Evolutionary conservation across 306 rosid species (phyloP).

Genomic region (Cucurbita maxima): DNA sequence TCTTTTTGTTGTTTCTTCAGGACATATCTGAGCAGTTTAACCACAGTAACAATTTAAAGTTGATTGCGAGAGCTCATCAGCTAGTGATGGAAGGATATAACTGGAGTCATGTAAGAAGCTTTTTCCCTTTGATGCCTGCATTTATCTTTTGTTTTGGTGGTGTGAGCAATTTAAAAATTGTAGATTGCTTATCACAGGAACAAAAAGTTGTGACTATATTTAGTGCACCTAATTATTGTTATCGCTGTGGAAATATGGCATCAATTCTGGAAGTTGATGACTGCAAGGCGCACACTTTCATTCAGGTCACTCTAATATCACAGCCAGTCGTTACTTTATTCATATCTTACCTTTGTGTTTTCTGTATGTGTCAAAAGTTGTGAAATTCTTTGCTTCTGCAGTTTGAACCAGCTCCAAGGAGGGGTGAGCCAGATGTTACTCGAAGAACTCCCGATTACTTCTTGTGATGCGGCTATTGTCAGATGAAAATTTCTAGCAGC

Average conservation of each 20-base stretch:
- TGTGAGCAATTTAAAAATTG: neutral
- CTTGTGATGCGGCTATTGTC: constrained; percentile 31
- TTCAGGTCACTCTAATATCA: constrained; percentile 39
- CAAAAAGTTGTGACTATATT: constrained; percentile 93
- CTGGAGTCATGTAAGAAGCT: constrained; percentile 69
- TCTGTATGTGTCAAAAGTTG: neutral
- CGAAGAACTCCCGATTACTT: constrained; percentile 92
- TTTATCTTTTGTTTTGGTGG: neutral
- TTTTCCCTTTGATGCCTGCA: neutral
- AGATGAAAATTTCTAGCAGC: neutral
- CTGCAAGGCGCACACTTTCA: constrained; percentile 90
- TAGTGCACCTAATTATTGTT: constrained; percentile 90
- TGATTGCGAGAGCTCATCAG: constrained; percentile 97
- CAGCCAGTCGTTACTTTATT: neutral
- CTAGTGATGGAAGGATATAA: constrained; percentile 97
- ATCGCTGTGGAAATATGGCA: constrained; percentile 96
- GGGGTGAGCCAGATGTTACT: constrained; percentile 94
- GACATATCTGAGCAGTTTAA: constrained; percentile 94
- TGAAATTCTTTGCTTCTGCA: constrained; percentile 17
- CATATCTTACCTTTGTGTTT: neutral
- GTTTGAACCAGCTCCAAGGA: constrained; percentile 98
- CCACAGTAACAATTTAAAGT: constrained; percentile 78
- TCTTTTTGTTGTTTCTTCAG: constrained; percentile 19
- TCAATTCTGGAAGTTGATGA: constrained; percentile 91
- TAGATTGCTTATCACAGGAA: constrained; percentile 35